These are phyloP conservation scores for Coniosporium apollinis DNA, from an alignment of 495 filamentous ascomycete genomes.

Conservation along the genomic window DNA sequence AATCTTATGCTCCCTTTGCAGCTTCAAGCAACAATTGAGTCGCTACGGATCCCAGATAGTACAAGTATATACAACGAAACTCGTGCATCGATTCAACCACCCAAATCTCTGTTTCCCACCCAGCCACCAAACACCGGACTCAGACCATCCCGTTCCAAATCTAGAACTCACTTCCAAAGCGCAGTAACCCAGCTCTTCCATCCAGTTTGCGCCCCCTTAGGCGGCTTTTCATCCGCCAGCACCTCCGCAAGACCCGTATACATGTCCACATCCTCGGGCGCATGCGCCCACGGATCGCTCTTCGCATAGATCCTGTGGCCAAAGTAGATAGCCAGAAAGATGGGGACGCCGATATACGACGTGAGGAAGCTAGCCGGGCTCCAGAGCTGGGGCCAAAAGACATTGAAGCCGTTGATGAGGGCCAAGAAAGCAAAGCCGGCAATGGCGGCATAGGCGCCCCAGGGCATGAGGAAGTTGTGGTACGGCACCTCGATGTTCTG, in stretches of 20 bases:
- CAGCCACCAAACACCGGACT: too few relatives aligned
- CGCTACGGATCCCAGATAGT: too few relatives aligned
- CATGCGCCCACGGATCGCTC: slow-evolving; percentile 36
- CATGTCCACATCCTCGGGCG: slow-evolving; percentile 38
- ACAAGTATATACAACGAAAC: too few relatives aligned
- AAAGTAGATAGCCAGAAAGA: slow-evolving; percentile 18
- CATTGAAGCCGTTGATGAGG: slow-evolving; percentile 46
- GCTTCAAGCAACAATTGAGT: too few relatives aligned
- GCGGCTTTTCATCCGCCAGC: slow-evolving; percentile 34
- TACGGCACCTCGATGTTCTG: slow-evolving; percentile 42
- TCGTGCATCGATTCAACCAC: too few relatives aligned
- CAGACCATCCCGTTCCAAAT: too few relatives aligned
- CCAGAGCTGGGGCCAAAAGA: slow-evolving; percentile 42
- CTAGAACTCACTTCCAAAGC: too few relatives aligned
- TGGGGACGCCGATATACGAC: slow-evolving; percentile 37
- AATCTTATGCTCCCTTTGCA: too few relatives aligned
- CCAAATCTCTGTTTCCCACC: too few relatives aligned
- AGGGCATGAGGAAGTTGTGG: slow-evolving; percentile 34
- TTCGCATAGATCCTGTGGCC: slow-evolving; percentile 30
- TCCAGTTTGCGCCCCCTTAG: too few relatives aligned
- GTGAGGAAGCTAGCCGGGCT: slow-evolving; percentile 37
- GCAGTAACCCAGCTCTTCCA: too few relatives aligned
- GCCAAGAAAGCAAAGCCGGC: slow-evolving; percentile 33
- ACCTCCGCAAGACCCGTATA: slow-evolving; percentile 36
- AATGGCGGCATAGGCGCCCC: slow-evolving; percentile 31